phyloP scores from a whole-genome alignment of 75 land plant species.

The Gnetum montanum region DNA sequence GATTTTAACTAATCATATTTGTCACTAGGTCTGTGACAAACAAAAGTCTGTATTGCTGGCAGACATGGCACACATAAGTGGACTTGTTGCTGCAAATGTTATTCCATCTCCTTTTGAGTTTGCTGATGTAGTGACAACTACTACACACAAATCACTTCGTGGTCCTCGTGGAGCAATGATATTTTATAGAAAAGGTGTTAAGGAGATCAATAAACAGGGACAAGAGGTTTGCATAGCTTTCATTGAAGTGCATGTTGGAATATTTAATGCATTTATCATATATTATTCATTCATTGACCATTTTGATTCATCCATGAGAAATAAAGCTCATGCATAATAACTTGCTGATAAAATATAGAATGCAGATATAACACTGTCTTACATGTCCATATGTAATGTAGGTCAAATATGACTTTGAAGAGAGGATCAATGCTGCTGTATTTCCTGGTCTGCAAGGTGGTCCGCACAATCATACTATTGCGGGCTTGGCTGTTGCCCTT shows the following conservation, averaged over 20 bases:
- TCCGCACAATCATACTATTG: conserved; percentile 38
- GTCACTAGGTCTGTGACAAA: conserved; percentile 34
- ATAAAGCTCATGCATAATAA: no score
- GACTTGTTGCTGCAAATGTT: conserved; percentile 26
- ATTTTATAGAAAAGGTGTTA: conserved; percentile 27
- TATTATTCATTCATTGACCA: no score
- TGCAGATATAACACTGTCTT: no score
- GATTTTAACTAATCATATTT: no score
- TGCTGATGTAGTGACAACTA: conserved; percentile 29
- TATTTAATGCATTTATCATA: no score
- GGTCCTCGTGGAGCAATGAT: conserved; percentile 32
- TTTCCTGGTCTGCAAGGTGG: conserved; percentile 35
- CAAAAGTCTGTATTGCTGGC: conserved; percentile 27
- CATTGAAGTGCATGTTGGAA: not conserved
- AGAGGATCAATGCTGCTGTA: conserved; percentile 44
- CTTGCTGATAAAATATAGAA: no score
- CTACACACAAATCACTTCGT: conserved; percentile 30
- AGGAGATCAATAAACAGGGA: conserved; percentile 19
- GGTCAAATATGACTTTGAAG: conserved; percentile 45
- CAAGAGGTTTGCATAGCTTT: conserved; percentile 8
- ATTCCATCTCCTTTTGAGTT: conserved; percentile 22
- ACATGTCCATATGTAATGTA: conserved; percentile 2
- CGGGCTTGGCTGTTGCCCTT: conserved; percentile 46
- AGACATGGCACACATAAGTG: conserved; percentile 41
- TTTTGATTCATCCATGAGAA: no score